Evolutionary conservation across 805 yeast genomes (phyloP).

Genomic region (Zygosaccharomyces siamensis): DNA sequence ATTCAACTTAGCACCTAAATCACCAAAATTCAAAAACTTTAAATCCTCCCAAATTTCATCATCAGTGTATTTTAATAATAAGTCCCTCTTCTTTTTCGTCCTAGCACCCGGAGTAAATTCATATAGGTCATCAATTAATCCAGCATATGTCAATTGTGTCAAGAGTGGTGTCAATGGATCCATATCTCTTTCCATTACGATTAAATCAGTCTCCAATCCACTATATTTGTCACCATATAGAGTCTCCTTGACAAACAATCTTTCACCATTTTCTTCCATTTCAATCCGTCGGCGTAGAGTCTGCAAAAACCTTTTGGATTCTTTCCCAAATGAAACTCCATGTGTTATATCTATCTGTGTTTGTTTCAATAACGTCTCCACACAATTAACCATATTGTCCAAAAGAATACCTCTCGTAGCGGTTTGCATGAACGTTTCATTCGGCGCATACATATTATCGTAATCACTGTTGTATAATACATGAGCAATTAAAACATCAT

Average conservation of each 20-base stretch:
- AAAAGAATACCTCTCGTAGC: constrained; percentile 26
- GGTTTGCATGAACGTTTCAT: constrained; percentile 17
- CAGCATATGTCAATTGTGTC: constrained; percentile 76
- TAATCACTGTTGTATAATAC: constrained; percentile 23
- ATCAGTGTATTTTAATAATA: constrained; percentile 14
- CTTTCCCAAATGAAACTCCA: constrained; percentile 25
- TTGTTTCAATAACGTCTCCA: constrained; percentile 20
- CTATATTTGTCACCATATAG: constrained; percentile 34
- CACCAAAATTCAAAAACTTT: constrained; percentile 67
- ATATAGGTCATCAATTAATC: constrained; percentile 70
- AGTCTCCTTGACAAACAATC: constrained; percentile 24
- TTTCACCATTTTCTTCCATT: constrained; percentile 12
- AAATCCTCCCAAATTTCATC: constrained; percentile 40
- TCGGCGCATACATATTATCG: constrained; percentile 28
- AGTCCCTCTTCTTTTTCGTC: constrained; percentile 23
- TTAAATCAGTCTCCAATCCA: constrained; percentile 57
- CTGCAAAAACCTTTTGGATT: constrained; percentile 20
- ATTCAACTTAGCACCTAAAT: constrained; percentile 71
- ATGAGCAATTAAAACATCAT: constrained; percentile 23
- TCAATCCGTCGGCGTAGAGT: constrained; percentile 19
- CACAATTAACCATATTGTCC: constrained; percentile 28
- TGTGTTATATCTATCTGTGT: constrained; percentile 27
- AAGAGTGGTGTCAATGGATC: constrained; percentile 70
- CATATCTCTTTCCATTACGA: constrained; percentile 72
- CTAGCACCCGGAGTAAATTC: constrained; percentile 43